Base-by-base conservation (phyloP, 805 yeast species). In the Lipomyces kockii region DNA sequence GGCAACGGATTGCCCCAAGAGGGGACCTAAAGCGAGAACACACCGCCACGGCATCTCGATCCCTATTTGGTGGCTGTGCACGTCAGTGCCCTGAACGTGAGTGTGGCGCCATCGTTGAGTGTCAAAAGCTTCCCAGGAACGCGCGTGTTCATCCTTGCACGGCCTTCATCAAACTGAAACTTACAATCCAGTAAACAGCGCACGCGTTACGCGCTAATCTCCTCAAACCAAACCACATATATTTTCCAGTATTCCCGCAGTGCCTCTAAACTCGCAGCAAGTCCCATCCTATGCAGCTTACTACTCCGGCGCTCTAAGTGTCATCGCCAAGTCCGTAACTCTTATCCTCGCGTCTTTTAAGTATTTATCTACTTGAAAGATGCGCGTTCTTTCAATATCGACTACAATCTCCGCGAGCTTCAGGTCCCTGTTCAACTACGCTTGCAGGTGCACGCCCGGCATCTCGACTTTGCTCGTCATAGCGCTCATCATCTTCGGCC, bases 401-500 rank as follows among this genome's bases (percentile, higher is more conserved):
- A 43, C 52, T 37, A 52, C 53, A n/a, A 32, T 39, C 54, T 51
- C 58, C n/a, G 60, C 60, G n/a, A 52, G 14, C 17, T 43, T 27
- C 51, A 7, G 29, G 12, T 54, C 53, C 22, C 32, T 22, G 59
- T 55, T 20, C 57, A 43, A 27, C 17, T 64, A 61, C 49, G 51
- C 52, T 12, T 29, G 60, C n/a, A 58, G 65, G 27, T 59, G 63
- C 37, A 51, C 62, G 52, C 68, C 68, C 17, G 68, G 68, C 5
- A 11, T 65, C 25, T 65, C 68, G 32, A 65, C 68, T 2, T n/a
- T 65, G 20, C 37, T 55, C 37, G 62, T 64, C 25, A 53, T 64
- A 6, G 56, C 37, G n/a, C 35, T 63, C 29, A 27, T 58, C 4
- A 20, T 59, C 1, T 46, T 52, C 17, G 46, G 37, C 32, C 35